A percentile compares a stretch with the other conserved stretches of the same genome.
Conservation (phyloP, 2,329 filamentous ascomycete genomes). For the Balansia obtecta region DNA sequence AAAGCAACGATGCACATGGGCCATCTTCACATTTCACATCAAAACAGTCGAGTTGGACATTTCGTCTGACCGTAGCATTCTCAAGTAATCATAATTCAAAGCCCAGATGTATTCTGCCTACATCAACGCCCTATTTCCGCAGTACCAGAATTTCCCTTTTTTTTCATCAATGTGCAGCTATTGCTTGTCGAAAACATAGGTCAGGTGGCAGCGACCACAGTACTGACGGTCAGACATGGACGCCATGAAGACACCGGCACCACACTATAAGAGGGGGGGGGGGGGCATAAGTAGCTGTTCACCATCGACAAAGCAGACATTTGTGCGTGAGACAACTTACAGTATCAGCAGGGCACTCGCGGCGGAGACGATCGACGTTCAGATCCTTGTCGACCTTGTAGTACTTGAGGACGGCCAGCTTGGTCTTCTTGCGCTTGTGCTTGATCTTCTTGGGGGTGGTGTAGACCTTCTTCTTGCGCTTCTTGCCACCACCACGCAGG, state of each 20-base stretch:
- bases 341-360: constrained; percentile 89
- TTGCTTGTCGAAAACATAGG: constrained; percentile 62
- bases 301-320: too few relatives aligned
- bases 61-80: constrained; percentile 11
- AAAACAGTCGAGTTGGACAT: background rate
- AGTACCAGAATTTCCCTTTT: constrained; percentile 19
- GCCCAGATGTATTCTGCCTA: constrained; percentile 28
- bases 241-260: constrained; percentile 99
- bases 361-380: constrained; percentile 98
- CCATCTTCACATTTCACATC: background rate
- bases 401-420: constrained; percentile 99
- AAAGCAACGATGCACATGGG: background rate
- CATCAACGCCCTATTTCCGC: constrained; percentile 28
- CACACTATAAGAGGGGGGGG: constrained; percentile 49
- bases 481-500: constrained; percentile 97
- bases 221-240: constrained; percentile 99
- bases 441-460: constrained; percentile 99
- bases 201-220: constrained; percentile 66
- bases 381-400: constrained; percentile 99
- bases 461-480: constrained; percentile 99
- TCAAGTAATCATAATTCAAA: constrained; percentile 28
- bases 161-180: constrained; percentile 27
- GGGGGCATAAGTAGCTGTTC: background rate
- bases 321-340: constrained; percentile 39
- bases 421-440: constrained; percentile 99